Evolutionary conservation across 2,329 filamentous ascomycete species (phyloP).

Genomic region (Epichloe coenophiala): DNA sequence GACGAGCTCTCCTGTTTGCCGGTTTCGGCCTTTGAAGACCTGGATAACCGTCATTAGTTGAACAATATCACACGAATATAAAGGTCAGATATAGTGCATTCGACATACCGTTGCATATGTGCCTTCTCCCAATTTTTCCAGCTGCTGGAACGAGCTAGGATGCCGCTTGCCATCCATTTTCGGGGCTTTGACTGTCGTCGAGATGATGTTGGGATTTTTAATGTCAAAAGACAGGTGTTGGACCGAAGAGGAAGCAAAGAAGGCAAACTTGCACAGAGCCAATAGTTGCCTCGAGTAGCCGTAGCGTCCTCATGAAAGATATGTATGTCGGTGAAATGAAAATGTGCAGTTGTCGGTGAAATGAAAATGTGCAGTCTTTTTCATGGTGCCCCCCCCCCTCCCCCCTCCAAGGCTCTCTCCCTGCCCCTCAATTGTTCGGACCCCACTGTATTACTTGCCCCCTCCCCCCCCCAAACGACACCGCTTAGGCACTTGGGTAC

Average conservation of each 20-base stretch:
- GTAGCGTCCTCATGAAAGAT: background rate
- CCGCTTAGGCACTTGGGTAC: too few species aligned
- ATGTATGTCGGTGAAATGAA: background rate
- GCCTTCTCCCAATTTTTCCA: slow-evolving; percentile 96
- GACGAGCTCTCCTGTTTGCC: slow-evolving; percentile 91
- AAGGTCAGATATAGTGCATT: background rate
- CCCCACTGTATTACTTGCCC: too few species aligned
- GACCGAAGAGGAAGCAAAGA: too few species aligned
- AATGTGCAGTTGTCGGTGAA: too few species aligned
- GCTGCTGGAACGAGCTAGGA: slow-evolving; percentile 95
- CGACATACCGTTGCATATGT: slow-evolving; percentile 79
- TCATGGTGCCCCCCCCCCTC: too few species aligned
- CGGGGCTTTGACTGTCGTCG: slow-evolving; percentile 3
- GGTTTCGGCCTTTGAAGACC: slow-evolving; percentile 97
- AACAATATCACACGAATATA: background rate
- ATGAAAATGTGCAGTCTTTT: too few species aligned
- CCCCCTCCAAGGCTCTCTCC: too few species aligned
- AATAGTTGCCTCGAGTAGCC: background rate
- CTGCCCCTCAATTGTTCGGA: too few species aligned
- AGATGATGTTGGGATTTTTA: background rate
- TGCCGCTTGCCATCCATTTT: slow-evolving; percentile 84
- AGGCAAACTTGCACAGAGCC: background rate
- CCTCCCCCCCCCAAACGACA: too few species aligned
- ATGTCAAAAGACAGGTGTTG: background rate
- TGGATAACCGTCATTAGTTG: slow-evolving; percentile 23